Percentiles rank a stretch among this genome's conserved stretches.
These are phyloP conservation scores for Hypoxylon sp. DNA, from an alignment of 2,329 filamentous ascomycete genomes.

Conservation along the genomic window DNA sequence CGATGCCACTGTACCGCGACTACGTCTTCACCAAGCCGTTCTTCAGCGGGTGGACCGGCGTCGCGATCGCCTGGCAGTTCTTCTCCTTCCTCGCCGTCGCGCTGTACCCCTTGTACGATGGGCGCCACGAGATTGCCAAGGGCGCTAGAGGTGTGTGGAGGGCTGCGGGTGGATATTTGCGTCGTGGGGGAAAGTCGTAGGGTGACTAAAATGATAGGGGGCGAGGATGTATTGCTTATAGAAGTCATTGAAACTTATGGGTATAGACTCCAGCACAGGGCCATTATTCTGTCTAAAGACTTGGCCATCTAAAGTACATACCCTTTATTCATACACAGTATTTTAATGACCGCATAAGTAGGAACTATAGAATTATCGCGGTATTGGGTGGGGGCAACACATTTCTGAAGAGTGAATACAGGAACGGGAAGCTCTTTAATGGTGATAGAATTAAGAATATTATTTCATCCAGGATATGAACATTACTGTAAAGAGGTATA, in stretches of 20 bases:
- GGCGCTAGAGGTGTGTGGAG: constrained; percentile 37
- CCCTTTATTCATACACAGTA: background rate
- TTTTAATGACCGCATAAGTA: too few species aligned
- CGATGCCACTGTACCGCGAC: constrained; percentile 62
- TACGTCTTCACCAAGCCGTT: constrained; percentile 62
- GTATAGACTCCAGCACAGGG: background rate
- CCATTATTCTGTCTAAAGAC: background rate
- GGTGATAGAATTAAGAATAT: background rate
- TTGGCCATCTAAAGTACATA: background rate
- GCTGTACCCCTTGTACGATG: constrained; percentile 62
- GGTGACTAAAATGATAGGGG: background rate
- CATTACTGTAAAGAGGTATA: background rate
- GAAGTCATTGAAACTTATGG: background rate
- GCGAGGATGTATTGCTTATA: background rate
- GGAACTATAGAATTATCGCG: too few species aligned
- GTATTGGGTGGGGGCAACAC: too few species aligned
- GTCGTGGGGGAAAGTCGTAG: background rate
- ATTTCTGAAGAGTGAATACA: too few species aligned
- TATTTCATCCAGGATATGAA: constrained; percentile 15
- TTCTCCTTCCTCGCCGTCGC: constrained; percentile 60
- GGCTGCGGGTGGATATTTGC: constrained; percentile 9
- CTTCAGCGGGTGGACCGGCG: constrained; percentile 59
- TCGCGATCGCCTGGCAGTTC: constrained; percentile 63
- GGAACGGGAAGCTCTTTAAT: background rate
- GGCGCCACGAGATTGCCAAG: constrained; percentile 55